These are phyloP conservation scores for Teunomyces aglyptinius DNA, from an alignment of 805 yeast species.

Conservation along the genomic window DNA sequence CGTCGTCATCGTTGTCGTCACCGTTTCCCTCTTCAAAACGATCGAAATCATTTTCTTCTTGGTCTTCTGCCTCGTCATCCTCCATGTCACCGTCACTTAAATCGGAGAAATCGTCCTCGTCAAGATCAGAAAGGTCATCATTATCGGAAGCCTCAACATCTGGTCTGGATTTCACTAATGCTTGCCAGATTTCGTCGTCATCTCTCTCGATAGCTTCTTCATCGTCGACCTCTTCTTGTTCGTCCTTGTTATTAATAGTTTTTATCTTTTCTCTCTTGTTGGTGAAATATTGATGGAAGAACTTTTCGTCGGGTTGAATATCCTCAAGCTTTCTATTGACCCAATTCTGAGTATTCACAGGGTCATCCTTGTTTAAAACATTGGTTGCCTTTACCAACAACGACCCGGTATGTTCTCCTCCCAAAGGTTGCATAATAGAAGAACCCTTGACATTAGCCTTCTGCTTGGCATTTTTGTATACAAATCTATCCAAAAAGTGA, in stretches of 20 bases:
- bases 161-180: slow-evolving; percentile 71
- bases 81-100: slow-evolving; percentile 28
- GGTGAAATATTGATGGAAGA: slow-evolving; percentile 82
- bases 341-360: slow-evolving; percentile 89
- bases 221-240: slow-evolving; percentile 17
- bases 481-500: slow-evolving; percentile 93
- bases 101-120: slow-evolving; percentile 43
- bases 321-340: slow-evolving; percentile 56
- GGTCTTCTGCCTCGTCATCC: slow-evolving; percentile 22
- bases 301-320: slow-evolving; percentile 82
- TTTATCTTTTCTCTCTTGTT: slow-evolving; percentile 47
- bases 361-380: slow-evolving; percentile 43
- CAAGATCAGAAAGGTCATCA: slow-evolving; percentile 39
- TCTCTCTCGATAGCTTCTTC: slow-evolving; percentile 47
- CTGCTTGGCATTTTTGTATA: slow-evolving; percentile 86
- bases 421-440: slow-evolving; percentile 96
- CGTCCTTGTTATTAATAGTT: slow-evolving; percentile 21
- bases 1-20: slow-evolving; percentile 25
- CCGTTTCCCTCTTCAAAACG: slow-evolving; percentile 26
- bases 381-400: slow-evolving; percentile 65
- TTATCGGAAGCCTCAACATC: slow-evolving; percentile 53
- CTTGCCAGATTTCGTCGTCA: slow-evolving; percentile 80
- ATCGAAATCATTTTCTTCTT: slow-evolving; percentile 18
- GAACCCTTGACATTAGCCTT: slow-evolving; percentile 74
- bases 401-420: slow-evolving; percentile 75